Base-by-base conservation (phyloP, 441 rosid species). In the Populus hybrid region DNA sequence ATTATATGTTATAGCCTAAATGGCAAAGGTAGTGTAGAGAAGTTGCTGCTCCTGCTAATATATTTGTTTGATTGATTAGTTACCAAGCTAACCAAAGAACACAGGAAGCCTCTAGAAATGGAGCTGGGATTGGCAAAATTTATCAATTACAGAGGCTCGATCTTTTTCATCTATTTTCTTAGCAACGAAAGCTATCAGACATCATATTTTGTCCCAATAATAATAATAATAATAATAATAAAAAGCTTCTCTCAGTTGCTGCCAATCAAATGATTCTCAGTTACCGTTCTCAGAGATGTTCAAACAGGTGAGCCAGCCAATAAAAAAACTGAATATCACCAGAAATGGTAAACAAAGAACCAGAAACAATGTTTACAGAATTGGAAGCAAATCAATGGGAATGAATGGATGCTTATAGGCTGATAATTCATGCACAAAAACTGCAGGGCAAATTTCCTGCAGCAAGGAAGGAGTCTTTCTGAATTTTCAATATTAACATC, bases 1-100 rank as follows among this genome's bases (percentile, higher is more conserved):
- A 81, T 77, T 81, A 82, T 59, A 30, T 72, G 53, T 74, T 34
- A 57, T 76, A 63, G 36, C 71, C 70, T 36, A 70, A 38, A 63
- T 72, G 78, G 32, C 65, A 68, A 64, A 76, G 76, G 30, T 73
- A 71, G 79, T 36, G 23, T 66, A 73, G 80, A 76, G 42, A 23
- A 50, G 70, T 19, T 70, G 7, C 71, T 75, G 67, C 50, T 35
- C 26, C 40, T 63, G 35, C 79, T 71, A 42, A 64, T 70, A 38
- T 59, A 50, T 6, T 57, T 57, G 8, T 57, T 19, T 57, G 63
- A 57, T 19, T 7, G 9, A 57, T 57, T 57, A 19, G 63, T 57
- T 57, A 19, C 23, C 63, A 19, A 57, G 63, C 63, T 57, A 57
- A 57, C 23, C 23, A 18, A 57, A 57, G 23, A 57, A 57, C 63